phyloP scores from a whole-genome alignment of 164 flowering plant species.

The Liriodendron chinense region DNA sequence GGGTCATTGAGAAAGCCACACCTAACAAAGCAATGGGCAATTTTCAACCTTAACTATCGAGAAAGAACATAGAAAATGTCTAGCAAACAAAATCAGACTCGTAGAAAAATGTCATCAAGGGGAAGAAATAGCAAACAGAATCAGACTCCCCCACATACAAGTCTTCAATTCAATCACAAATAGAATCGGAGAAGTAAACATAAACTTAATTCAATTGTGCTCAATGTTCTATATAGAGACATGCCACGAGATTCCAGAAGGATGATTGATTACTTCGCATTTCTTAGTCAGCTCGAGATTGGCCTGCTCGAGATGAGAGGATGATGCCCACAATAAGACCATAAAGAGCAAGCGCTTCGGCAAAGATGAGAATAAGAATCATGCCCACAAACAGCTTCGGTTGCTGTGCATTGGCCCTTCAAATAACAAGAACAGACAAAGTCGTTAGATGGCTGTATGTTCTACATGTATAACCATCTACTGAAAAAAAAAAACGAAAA shows the following conservation, averaged over 20 bases:
- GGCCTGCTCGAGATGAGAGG: slow-evolving; percentile 85
- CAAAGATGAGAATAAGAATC: slow-evolving; percentile 86
- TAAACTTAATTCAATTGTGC: not conserved
- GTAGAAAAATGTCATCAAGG: not conserved
- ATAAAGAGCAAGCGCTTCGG: slow-evolving; percentile 80
- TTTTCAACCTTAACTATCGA: no score
- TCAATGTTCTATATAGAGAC: slow-evolving; percentile 9
- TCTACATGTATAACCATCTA: no score
- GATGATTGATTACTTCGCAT: not conserved
- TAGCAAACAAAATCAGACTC: no score
- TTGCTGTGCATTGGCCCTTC: slow-evolving; percentile 73
- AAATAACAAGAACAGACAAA: not conserved
- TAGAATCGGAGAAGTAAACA: not conserved
- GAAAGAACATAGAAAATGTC: no score
- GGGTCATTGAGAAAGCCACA: no score
- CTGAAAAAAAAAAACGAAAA: no score
- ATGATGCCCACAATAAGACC: slow-evolving; percentile 85
- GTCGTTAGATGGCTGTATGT: no score
- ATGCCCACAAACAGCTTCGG: slow-evolving; percentile 85
- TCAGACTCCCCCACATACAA: not conserved
- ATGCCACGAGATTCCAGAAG: not conserved
- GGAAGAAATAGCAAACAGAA: not conserved
- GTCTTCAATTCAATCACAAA: not conserved
- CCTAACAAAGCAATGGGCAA: no score
- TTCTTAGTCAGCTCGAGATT: slow-evolving; percentile 75